Evolutionary conservation across 768 basidiomycete species (phyloP).

Genomic region (Lentinula aciculospora): DNA sequence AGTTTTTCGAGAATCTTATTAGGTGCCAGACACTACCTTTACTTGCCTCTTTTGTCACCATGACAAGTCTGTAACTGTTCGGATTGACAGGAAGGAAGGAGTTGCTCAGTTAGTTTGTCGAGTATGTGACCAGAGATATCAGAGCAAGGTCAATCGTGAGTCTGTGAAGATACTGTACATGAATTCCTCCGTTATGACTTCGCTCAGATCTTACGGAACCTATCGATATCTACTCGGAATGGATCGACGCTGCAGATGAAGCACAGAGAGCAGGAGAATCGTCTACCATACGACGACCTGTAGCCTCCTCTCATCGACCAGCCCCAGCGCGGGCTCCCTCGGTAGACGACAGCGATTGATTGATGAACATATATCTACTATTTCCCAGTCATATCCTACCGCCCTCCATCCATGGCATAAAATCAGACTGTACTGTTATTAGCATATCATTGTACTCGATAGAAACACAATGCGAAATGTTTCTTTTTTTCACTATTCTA

Average conservation of each 20-base stretch:
- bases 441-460: not conserved
- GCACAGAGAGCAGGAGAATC: conserved; percentile 56
- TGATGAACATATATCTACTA: conserved; percentile 21
- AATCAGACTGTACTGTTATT: not conserved
- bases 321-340: conserved; percentile 26
- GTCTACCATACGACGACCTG: conserved; percentile 39
- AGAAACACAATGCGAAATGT: not conserved
- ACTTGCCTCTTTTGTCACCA: conserved; percentile 89
- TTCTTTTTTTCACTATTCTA: not conserved
- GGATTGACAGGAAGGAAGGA: conserved; percentile 82
- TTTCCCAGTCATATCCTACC: not conserved
- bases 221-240: conserved; percentile 87
- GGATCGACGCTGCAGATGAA: conserved; percentile 86
- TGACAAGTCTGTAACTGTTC: conserved; percentile 82
- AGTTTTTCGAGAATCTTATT: not conserved
- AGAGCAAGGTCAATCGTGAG: conserved; percentile 84
- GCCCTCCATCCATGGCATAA: not conserved
- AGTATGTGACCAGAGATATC: conserved; percentile 83
- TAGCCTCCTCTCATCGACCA: conserved; percentile 57
- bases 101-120: conserved; percentile 76
- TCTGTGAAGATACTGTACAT: conserved; percentile 13
- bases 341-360: conserved; percentile 43
- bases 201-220: conserved; percentile 75
- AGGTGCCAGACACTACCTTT: conserved; percentile 66
- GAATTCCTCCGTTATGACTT: conserved; percentile 5